Evolutionary conservation across 2,329 filamentous ascomycete genomes (phyloP).

Genomic region (Periconia digitata): DNA sequence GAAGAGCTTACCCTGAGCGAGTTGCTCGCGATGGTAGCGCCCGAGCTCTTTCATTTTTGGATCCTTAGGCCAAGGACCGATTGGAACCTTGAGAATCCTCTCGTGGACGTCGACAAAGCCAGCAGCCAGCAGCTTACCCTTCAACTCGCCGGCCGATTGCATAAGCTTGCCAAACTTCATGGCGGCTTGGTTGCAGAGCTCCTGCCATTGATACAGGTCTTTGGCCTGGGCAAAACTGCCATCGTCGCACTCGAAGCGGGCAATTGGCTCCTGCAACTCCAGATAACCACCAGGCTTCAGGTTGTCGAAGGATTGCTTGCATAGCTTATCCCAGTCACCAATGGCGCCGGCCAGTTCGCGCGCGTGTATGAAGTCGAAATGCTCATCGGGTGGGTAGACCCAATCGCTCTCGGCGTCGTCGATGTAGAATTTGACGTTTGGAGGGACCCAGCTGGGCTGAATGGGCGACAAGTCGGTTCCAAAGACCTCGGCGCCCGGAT

Average conservation of each 20-base stretch:
- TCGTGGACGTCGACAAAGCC: slow-evolving; percentile 39
- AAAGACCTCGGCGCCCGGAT: slow-evolving; percentile 36
- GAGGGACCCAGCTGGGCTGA: slow-evolving; percentile 43
- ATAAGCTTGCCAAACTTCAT: slow-evolving; percentile 30
- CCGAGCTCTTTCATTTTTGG: slow-evolving; percentile 54
- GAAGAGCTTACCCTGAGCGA: slow-evolving; percentile 24
- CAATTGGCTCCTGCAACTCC: slow-evolving; percentile 41
- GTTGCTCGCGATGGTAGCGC: slow-evolving; percentile 42
- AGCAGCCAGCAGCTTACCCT: slow-evolving; percentile 28
- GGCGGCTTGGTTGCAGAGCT: slow-evolving; percentile 30
- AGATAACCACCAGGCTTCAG: slow-evolving; percentile 36
- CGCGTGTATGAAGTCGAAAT: slow-evolving; percentile 39
- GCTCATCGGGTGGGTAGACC: slow-evolving; percentile 37
- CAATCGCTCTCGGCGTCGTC: slow-evolving; percentile 46
- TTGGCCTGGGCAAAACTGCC: slow-evolving; percentile 27
- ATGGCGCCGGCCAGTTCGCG: slow-evolving; percentile 35
- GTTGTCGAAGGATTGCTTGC: slow-evolving; percentile 27
- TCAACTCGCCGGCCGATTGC: slow-evolving; percentile 21
- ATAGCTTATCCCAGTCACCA: slow-evolving; percentile 36
- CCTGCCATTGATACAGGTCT: slow-evolving; percentile 31
- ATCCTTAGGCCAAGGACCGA: slow-evolving; percentile 51
- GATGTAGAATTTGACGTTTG: slow-evolving; percentile 46
- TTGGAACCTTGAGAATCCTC: slow-evolving; percentile 38
- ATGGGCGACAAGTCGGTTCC: slow-evolving; percentile 43
- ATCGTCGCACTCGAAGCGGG: slow-evolving; percentile 35